Percentiles rank a stretch among this genome's conserved stretches.
Evolutionary conservation across 805 yeast genomes (phyloP).

Genomic region (Kazachstania taianensis): DNA sequence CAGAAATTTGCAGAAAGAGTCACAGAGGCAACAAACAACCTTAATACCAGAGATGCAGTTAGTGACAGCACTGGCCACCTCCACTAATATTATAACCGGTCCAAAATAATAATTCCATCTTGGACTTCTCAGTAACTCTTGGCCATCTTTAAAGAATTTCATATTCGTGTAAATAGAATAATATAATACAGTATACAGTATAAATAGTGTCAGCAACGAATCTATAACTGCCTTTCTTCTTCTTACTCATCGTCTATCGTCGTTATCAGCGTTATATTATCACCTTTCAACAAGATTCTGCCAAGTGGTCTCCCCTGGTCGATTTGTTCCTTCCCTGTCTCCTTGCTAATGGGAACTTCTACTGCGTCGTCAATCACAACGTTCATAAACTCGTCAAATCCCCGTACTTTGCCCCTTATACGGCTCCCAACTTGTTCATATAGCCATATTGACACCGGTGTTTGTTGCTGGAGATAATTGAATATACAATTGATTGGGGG

Average conservation of each 20-base stretch:
- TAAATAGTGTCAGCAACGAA: background rate
- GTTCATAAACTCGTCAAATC: slow-evolving; percentile 98
- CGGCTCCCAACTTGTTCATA: slow-evolving; percentile 73
- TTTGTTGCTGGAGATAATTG: slow-evolving; percentile 73
- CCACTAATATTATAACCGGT: no score
- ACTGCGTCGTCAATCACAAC: slow-evolving; percentile 49
- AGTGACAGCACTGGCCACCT: no score
- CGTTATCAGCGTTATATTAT: slow-evolving; percentile 72
- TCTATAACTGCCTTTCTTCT: background rate
- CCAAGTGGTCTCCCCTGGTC: slow-evolving; percentile 44
- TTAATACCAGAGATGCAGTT: background rate
- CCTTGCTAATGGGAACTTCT: slow-evolving; percentile 51
- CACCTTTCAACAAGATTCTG: slow-evolving; percentile 79
- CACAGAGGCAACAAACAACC: background rate
- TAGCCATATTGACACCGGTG: slow-evolving; percentile 76
- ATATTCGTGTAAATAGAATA: slow-evolving; percentile 3
- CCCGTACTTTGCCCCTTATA: slow-evolving; percentile 75
- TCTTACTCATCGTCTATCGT: slow-evolving; percentile 11
- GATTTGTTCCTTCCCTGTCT: slow-evolving; percentile 22
- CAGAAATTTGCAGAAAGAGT: slow-evolving; percentile 13
- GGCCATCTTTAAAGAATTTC: no score
- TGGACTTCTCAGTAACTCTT: no score
- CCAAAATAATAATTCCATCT: no score
- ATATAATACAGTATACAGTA: background rate
- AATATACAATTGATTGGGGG: slow-evolving; percentile 92